phyloP scores from a whole-genome alignment of 2,329 filamentous ascomycete genomes.

The Apiospora malaysiana region DNA sequence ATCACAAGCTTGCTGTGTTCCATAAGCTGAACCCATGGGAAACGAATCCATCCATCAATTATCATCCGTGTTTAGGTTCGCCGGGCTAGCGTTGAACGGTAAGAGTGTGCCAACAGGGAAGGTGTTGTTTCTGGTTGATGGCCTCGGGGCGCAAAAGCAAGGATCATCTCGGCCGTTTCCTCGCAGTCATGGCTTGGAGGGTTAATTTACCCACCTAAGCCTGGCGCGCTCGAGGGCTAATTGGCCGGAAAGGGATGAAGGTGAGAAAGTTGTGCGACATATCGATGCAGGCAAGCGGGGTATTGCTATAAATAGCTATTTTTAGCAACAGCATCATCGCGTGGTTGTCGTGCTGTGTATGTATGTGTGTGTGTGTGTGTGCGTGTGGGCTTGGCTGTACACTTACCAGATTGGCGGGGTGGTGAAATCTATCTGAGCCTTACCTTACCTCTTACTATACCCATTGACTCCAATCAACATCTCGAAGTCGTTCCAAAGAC shows the following conservation, averaged over 20 bases:
- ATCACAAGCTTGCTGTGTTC: conserved; percentile 13
- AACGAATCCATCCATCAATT: not conserved
- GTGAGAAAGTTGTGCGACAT: conserved; percentile 23
- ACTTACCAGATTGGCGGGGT: conserved; percentile 10
- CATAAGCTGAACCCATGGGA: conserved; percentile 14
- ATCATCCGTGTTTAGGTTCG: not conserved
- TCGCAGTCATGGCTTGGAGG: not conserved
- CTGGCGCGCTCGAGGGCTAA: conserved; percentile 28
- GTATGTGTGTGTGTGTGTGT: not conserved
- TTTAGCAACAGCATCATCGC: conserved; percentile 33
- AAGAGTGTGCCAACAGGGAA: conserved; percentile 1
- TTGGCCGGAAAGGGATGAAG: conserved; percentile 33
- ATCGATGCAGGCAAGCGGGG: conserved; percentile 15
- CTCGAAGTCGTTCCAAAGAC: not conserved
- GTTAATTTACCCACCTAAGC: conserved; percentile 36
- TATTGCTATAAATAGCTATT: conserved; percentile 41
- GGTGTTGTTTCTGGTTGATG: conserved; percentile 15
- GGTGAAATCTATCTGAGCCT: conserved; percentile 6
- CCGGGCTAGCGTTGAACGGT: conserved; percentile 13
- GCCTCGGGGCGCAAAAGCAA: not conserved
- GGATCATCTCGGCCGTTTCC: conserved; percentile 13
- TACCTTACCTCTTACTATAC: not conserved
- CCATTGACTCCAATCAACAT: not conserved
- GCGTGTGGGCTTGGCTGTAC: conserved; percentile 3
- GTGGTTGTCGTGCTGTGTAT: conserved; percentile 28